Evolutionary conservation across 106 monocot genomes (phyloP), one percentile per base, ranked within the genome.

Genomic region (Dendrobium huoshanense): DNA sequence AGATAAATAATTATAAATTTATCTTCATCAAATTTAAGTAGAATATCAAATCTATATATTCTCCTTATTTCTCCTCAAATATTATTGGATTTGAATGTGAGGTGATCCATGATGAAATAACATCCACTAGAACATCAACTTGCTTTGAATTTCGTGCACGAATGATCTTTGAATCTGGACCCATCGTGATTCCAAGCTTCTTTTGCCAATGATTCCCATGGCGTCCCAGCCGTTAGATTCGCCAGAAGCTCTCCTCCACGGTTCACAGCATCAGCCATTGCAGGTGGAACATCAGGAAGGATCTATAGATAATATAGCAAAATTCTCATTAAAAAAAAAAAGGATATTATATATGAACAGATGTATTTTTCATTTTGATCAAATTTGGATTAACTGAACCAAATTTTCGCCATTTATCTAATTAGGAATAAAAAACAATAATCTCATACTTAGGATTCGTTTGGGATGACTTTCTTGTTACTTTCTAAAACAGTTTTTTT

Each of bases 221-320:
- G 96, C 13, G 96, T 96, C 51, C 96, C 96, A 41, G 77, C 85
- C 13, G 96, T 85, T 41, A 96, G 82, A 84, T 91, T 93, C 20
- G 87, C 81, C 15, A 96, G 81, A 70, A 94, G 73, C 77, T 92
- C 96, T 27, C 92, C 84, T 55, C 93, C 94, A n/a, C 84, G 81
- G 85, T 92, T 96, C 3, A 94, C 90, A 37, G 91, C 88, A 86
- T 96, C 90, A 10, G 92, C 92, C 94, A 94, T 92, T 11, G 83
- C 94, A 24, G 96, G 96, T 77, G 96, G 94, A 64, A 94, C 90
- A 83, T 94, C 90, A 10, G 96, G 92, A 6, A 96, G 37, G 15
- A 87, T 75, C 96, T 96, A 79, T 7, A 22, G 22, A 65, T 37
- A 37, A 37, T 51, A 51, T 51, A 2, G 51, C 51, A 51, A 51